phyloP scores from a whole-genome alignment of 148 eudicot species.

The Silene latifolia region DNA sequence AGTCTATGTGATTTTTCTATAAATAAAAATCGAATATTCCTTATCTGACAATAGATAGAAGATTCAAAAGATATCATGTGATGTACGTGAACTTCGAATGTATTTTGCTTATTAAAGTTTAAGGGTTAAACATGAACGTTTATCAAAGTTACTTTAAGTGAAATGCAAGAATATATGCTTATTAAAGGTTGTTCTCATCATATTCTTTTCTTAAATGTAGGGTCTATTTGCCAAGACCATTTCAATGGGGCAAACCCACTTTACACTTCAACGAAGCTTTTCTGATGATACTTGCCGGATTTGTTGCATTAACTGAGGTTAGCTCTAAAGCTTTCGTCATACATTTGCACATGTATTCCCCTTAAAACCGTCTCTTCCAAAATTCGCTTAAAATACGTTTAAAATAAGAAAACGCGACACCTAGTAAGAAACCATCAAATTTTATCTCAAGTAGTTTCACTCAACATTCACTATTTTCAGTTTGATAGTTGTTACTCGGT shows the following conservation, averaged over 20 bases:
- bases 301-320: conserved; percentile 83
- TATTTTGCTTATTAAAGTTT: too few species aligned
- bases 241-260: conserved; percentile 74
- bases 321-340: not conserved
- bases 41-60: too few species aligned
- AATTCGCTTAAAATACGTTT: not conserved
- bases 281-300: conserved; percentile 53
- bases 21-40: too few species aligned
- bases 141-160: too few species aligned
- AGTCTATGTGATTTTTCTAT: too few species aligned
- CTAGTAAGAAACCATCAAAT: not conserved
- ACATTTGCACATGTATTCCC: too few species aligned
- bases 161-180: too few species aligned
- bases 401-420: not conserved
- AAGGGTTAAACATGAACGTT: too few species aligned
- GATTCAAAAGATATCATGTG: too few species aligned
- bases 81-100: too few species aligned
- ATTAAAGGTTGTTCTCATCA: too few species aligned
- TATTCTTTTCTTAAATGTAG: conserved; percentile 26
- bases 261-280: conserved; percentile 44
- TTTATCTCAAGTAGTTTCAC: not conserved
- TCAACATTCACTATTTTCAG: too few species aligned
- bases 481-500: not conserved
- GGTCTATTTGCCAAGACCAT: conserved; percentile 63
- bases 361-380: not conserved